Evolutionary conservation across 2,329 filamentous ascomycete species (phyloP).

Genomic region (Didymella glomerata): DNA sequence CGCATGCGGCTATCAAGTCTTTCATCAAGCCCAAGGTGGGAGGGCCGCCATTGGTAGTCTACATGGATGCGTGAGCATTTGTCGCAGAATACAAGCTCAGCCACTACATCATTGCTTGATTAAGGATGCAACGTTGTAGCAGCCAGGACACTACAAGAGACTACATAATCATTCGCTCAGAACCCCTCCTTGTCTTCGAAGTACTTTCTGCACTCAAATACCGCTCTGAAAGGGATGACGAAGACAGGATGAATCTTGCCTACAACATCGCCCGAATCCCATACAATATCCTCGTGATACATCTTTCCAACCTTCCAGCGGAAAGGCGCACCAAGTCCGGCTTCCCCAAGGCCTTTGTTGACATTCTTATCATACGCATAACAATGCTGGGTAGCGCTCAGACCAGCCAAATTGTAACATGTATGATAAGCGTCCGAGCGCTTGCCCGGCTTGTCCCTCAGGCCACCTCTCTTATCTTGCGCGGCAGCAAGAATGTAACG

Average conservation of each 20-base stretch:
- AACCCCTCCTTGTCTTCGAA: conserved; percentile 68
- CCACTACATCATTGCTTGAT: background rate
- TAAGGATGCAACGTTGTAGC: background rate
- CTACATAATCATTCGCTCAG: conserved; percentile 42
- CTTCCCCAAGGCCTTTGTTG: conserved; percentile 38
- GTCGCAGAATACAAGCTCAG: no score
- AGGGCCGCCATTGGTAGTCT: conserved; percentile 40
- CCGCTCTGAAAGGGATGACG: conserved; percentile 77
- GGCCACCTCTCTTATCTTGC: conserved; percentile 79
- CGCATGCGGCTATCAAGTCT: conserved; percentile 62
- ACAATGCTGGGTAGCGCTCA: conserved; percentile 80
- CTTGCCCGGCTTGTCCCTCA: conserved; percentile 94
- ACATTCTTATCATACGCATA: conserved; percentile 58
- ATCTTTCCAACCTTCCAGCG: conserved; percentile 56
- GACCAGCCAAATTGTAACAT: conserved; percentile 86
- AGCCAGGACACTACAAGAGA: background rate
- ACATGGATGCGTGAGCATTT: conserved; percentile 35
- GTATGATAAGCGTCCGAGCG: conserved; percentile 89
- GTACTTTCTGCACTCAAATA: conserved; percentile 70
- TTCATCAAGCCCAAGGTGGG: conserved; percentile 39
- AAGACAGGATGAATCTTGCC: conserved; percentile 82
- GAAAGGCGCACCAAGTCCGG: conserved; percentile 52
- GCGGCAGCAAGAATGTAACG: conserved; percentile 91
- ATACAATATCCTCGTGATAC: conserved; percentile 63
- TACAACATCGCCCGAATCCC: conserved; percentile 75